phyloP scores from a whole-genome alignment of 352 stramenopile genomes.

The Phytophthora podocarpi region DNA sequence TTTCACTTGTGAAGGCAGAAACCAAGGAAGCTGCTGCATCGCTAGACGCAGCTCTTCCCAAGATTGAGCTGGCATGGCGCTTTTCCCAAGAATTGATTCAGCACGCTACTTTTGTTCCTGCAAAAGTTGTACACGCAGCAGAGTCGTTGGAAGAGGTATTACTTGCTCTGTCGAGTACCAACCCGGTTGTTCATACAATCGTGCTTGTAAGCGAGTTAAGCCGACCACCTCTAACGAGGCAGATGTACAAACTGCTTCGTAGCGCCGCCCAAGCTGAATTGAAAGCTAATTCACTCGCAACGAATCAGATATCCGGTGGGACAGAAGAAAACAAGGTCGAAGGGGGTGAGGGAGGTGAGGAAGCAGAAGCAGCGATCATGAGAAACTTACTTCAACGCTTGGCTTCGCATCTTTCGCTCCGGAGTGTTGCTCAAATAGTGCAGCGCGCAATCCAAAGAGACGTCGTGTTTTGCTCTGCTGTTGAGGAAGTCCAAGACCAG shows the following conservation, averaged over 20 bases:
- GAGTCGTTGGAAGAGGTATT: conserved; percentile 36
- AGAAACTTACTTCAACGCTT: conserved; percentile 27
- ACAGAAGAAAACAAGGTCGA: conserved; percentile 1
- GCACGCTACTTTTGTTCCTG: conserved; percentile 48
- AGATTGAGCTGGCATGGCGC: conserved; percentile 35
- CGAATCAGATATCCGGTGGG: background rate
- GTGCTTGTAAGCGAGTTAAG: conserved; percentile 61
- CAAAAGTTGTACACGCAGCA: conserved; percentile 34
- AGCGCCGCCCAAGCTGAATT: conserved; percentile 5
- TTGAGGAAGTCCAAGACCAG: conserved; percentile 30
- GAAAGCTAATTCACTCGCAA: conserved; percentile 2
- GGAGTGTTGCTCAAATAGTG: conserved; percentile 36
- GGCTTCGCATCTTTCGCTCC: conserved; percentile 36
- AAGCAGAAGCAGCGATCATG: conserved; percentile 3
- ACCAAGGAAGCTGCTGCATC: background rate
- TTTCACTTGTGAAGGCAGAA: conserved; percentile 42
- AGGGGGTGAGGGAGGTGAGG: background rate
- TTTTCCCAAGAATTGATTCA: conserved; percentile 52
- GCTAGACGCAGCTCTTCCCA: background rate
- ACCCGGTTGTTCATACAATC: conserved; percentile 26
- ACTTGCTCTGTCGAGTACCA: background rate
- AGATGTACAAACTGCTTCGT: conserved; percentile 45
- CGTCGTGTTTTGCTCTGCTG: conserved; percentile 40
- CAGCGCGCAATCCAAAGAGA: conserved; percentile 34
- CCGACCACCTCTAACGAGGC: conserved; percentile 52